Percentiles rank a stretch among this genome's conserved stretches.
phyloP scores from a whole-genome alignment of 257 asterid species.

The Penstemon barbatus region DNA sequence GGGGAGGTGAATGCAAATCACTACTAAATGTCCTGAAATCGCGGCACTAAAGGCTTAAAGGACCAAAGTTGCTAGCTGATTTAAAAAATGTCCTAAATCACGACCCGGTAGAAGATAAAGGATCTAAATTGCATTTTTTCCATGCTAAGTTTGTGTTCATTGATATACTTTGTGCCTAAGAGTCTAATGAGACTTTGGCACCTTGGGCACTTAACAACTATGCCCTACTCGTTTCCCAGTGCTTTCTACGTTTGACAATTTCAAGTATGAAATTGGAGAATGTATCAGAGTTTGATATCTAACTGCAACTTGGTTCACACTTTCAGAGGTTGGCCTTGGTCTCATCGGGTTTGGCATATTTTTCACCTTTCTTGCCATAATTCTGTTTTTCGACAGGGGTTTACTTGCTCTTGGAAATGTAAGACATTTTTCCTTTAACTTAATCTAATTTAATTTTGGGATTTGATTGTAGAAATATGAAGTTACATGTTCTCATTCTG shows the following conservation, averaged over 20 bases:
- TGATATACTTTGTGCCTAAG: too few relatives aligned
- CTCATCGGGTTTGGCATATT: conserved; percentile 75
- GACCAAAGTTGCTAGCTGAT: too few relatives aligned
- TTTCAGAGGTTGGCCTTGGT: conserved; percentile 82
- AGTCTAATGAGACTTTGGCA: too few relatives aligned
- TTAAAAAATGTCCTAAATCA: too few relatives aligned
- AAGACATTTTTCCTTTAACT: conserved; percentile 35
- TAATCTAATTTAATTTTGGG: conserved; percentile 5
- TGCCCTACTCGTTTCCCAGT: conserved; percentile 7
- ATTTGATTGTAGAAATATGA: neutral
- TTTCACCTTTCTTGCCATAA: conserved; percentile 70
- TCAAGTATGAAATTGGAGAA: neutral
- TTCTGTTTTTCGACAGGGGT: conserved; percentile 83
- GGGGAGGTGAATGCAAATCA: too few relatives aligned
- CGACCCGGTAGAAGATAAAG: too few relatives aligned
- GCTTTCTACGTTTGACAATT: conserved; percentile 7
- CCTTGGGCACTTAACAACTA: too few relatives aligned
- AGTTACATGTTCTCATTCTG: conserved; percentile 10
- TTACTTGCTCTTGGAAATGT: conserved; percentile 90
- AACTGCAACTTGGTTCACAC: conserved; percentile 17
- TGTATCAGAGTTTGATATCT: conserved; percentile 14
- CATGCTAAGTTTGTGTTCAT: too few relatives aligned
- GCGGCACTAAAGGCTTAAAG: too few relatives aligned
- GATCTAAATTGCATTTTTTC: too few relatives aligned
- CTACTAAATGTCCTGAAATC: too few relatives aligned